Conservation (phyloP, 345 rosid species). For the Rhodamnia argentea region DNA sequence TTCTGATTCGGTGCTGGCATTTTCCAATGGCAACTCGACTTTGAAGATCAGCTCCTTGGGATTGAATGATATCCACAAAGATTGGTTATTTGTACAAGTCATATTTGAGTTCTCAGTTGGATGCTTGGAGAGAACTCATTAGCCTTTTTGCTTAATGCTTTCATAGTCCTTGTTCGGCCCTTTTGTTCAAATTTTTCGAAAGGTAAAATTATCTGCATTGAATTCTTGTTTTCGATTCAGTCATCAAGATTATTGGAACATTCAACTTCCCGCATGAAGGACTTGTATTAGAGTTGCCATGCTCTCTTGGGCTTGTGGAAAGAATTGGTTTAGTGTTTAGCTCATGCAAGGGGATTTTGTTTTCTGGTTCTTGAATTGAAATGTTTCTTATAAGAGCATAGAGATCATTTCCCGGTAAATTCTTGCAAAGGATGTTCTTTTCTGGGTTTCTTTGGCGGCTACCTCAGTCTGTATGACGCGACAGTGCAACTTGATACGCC, state of each 20-base stretch:
- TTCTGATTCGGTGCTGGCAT: constrained; percentile 24
- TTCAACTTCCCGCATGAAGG: no score
- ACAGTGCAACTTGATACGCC: constrained; percentile 83
- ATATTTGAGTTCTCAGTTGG: no score
- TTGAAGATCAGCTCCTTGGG: constrained; percentile 66
- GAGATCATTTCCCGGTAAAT: background rate
- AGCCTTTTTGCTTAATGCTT: no score
- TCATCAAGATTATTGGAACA: background rate
- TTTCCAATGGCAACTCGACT: constrained; percentile 71
- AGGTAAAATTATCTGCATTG: background rate
- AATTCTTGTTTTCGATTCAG: background rate
- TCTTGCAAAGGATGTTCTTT: background rate
- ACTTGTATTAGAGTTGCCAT: background rate
- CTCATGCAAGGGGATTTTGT: no score
- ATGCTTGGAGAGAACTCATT: no score
- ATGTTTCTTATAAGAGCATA: background rate
- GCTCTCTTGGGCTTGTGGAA: background rate
- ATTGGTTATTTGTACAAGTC: no score
- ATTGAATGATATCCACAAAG: constrained; percentile 31
- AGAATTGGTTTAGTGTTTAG: no score
- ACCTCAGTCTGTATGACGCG: constrained; percentile 66
- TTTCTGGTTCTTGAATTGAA: no score
- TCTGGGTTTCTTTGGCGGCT: background rate
- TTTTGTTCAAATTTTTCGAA: no score
- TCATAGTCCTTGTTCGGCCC: no score